Evolutionary conservation across 768 basidiomycete genomes (phyloP), one percentile per base, ranked within the genome.

Genomic region (Omphalotus guepiniiformis): DNA sequence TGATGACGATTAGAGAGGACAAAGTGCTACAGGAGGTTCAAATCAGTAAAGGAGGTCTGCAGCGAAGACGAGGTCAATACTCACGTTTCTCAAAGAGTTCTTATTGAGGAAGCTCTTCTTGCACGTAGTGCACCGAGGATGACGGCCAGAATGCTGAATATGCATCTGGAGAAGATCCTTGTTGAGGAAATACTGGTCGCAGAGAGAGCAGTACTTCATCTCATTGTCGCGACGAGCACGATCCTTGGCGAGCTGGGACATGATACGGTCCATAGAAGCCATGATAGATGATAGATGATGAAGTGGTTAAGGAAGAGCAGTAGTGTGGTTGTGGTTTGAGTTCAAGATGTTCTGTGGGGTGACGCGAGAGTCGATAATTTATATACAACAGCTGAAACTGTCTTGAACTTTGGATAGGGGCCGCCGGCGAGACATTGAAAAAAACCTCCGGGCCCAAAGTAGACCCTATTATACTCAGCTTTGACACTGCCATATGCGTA

Each of bases 171-270:
- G 63, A 16, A 63, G 56, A 2, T 57, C 55, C 4, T 50, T 38
- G 25, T 50, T 50, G 37, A 58, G 55, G 53, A 66, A 66, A 50
- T 68, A 65, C 27, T 47, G 44, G 47, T 68, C 65, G 54, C 67
- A 68, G 21, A 66, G 53, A 26, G 64, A 58, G 56, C 67, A 68
- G 57, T 68, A 66, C 15, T 55, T 48, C 16, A 12, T 9, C 22
- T 29, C 27, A n/a, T 47, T 23, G 3, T 38, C 46, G 6, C 39
- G 37, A 13, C 18, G n/a, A 19, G 29, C 18, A 21, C 32, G 34
- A 9, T 25, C 13, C n/a, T 23, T 18, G 12, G 22, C 15, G 0
- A 21, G 2, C 3, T 47, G 36, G 3, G 13, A n/a, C 5, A 16
- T 7, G 19, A n/a, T n/a, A n/a, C n/a, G n/a, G n/a, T n/a, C n/a